Evolutionary conservation across 768 basidiomycete species (phyloP), one percentile per base, ranked within the genome.

Genomic region (Mycena polygramma): DNA sequence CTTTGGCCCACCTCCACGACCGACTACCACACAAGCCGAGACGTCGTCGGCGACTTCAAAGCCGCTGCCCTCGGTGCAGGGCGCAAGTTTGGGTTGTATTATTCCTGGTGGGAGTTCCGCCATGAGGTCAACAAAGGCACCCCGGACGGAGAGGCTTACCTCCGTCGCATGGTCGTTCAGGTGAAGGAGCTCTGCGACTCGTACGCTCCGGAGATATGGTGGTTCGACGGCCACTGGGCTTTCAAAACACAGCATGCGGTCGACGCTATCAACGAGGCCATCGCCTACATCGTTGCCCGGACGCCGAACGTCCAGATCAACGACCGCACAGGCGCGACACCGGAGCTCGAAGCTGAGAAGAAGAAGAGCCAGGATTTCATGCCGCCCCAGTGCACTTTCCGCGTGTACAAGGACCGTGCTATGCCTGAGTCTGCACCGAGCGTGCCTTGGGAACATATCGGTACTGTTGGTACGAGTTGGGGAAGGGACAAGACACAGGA

Each of bases 21-120:
- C 9, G 49, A 41, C 36, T 63, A 52, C 37, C 61, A 63, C 61
- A 63, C 61, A 24, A 4, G 8, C 13, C 61, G 61, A 17, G 51
- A 62, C 24, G 61, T 62, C 49, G 61, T 62, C 49, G 61, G 61
- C 39, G 49, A 63, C 22, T 63, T 52, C 61, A 63, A 43, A 63
- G 37, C 61, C 36, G 61, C 48, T 24, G 61, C 61, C 10, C 61
- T 52, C 49, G 17, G 3, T 19, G 49, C 61, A 6, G 61, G 61
- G 2, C 36, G 61, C 36, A 63, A 63, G 39, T 63, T 63, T 36
- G 61, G 61, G 17, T 26, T 63, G 49, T 63, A 63, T 24, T 63
- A 63, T 26, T 63, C 61, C 1, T 63, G 61, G 61, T 63, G 61
- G 61, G 61, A 63, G 59, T 63, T 63, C 61, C 61, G 61, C 19